Percentiles rank a stretch among this genome's conserved stretches.
phyloP scores from a whole-genome alignment of 148 eudicot genomes.

The Cornus florida region DNA sequence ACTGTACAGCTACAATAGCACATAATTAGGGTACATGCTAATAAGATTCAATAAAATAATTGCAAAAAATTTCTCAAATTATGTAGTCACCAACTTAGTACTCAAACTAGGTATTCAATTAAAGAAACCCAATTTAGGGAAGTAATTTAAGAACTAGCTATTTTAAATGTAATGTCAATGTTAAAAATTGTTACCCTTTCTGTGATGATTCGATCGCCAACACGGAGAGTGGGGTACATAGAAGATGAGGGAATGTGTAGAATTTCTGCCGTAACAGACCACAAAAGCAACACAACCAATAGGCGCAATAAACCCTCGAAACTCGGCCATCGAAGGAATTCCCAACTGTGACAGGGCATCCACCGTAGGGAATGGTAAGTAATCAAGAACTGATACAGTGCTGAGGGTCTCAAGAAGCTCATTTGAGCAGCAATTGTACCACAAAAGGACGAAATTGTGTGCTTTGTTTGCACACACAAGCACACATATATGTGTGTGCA shows the following conservation, averaged over 20 bases:
- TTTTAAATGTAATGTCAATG: not conserved
- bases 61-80: too few relatives aligned
- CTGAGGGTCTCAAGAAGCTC: slow-evolving; percentile 23
- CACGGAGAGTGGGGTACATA: slow-evolving; percentile 13
- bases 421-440: not conserved
- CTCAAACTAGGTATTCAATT: too few relatives aligned
- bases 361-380: slow-evolving; percentile 6
- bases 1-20: not conserved
- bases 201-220: slow-evolving; percentile 16
- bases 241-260: slow-evolving; percentile 16
- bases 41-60: too few relatives aligned
- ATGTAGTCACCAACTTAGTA: too few relatives aligned
- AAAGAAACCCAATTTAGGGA: not conserved
- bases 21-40: not conserved
- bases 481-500: too few relatives aligned
- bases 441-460: not conserved
- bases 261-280: slow-evolving; percentile 13
- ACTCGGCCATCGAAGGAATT: slow-evolving; percentile 5
- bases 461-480: too few relatives aligned
- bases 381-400: slow-evolving; percentile 13
- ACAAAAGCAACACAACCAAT: slow-evolving; percentile 6
- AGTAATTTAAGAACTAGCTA: not conserved
- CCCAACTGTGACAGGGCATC: slow-evolving; percentile 22
- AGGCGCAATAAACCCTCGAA: slow-evolving; percentile 6
- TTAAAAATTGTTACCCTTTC: slow-evolving; percentile 3